These are phyloP conservation scores for Pestalotiopsis sp. DNA, from an alignment of 2,329 filamentous ascomycete species.

Conservation along the genomic window DNA sequence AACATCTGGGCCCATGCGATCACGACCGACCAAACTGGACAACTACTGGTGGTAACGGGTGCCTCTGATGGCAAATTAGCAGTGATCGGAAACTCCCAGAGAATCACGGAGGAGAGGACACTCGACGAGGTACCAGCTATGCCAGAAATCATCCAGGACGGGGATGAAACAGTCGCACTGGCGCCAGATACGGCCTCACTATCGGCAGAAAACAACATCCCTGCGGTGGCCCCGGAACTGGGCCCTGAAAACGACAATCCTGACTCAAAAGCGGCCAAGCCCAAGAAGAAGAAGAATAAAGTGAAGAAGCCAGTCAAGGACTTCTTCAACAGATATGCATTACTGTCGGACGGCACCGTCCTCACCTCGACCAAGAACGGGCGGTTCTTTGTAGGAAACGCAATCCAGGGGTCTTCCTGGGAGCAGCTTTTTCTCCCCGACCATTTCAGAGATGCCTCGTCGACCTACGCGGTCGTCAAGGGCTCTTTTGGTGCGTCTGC, in stretches of 20 bases:
- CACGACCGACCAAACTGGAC: conserved; percentile 29
- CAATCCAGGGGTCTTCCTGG: conserved; percentile 41
- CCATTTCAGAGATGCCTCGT: conserved; percentile 38
- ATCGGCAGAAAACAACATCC: not conserved
- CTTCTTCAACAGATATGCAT: conserved; percentile 64
- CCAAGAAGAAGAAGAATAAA: conserved; percentile 23
- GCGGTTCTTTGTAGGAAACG: conserved; percentile 52
- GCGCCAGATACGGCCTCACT: not conserved
- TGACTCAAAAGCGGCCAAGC: not conserved
- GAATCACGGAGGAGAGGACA: not conserved
- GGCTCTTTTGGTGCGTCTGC: conserved; percentile 36
- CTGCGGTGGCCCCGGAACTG: not conserved
- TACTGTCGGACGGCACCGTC: conserved; percentile 54
- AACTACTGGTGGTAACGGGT: conserved; percentile 66
- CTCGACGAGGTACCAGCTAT: conserved; percentile 1
- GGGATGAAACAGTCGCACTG: not conserved
- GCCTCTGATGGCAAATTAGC: conserved; percentile 79
- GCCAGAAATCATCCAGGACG: not conserved
- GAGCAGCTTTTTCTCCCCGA: conserved; percentile 40
- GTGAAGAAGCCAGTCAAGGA: conserved; percentile 38
- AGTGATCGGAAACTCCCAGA: conserved; percentile 25
- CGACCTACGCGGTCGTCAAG: conserved; percentile 50
- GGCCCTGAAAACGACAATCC: not conserved
- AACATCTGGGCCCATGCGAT: conserved; percentile 80
- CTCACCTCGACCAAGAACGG: conserved; percentile 65